Evolutionary conservation across 2,329 filamentous ascomycete species (phyloP).

Genomic region (Paracoccidioides brasiliensis): DNA sequence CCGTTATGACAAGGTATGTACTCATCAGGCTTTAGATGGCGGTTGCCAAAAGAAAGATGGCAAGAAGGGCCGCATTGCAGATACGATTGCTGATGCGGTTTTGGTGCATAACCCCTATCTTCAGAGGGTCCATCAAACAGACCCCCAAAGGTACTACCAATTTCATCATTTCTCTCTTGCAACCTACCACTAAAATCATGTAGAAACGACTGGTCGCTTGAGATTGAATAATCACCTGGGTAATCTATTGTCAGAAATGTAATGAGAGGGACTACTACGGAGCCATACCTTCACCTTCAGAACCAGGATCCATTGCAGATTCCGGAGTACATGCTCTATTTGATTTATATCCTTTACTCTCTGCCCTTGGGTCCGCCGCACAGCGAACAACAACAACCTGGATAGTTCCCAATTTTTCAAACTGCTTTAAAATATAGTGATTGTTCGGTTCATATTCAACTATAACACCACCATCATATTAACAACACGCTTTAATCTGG

Average conservation of each 20-base stretch:
- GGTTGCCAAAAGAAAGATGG: background rate
- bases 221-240: background rate
- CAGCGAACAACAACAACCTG: constrained; percentile 21
- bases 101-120: background rate
- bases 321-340: constrained; percentile 9
- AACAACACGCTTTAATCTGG: background rate
- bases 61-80: background rate
- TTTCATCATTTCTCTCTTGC: background rate
- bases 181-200: background rate
- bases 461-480: background rate
- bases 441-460: background rate
- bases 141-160: background rate
- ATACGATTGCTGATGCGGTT: background rate
- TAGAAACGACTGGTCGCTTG: background rate
- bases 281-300: constrained; percentile 12
- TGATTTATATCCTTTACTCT: constrained; percentile 10
- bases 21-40: background rate
- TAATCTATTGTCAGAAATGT: background rate
- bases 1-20: background rate
- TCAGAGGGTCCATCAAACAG: constrained; percentile 2
- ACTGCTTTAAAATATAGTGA: constrained; percentile 7
- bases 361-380: background rate
- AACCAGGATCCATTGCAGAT: constrained; percentile 14
- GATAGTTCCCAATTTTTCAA: constrained; percentile 19
- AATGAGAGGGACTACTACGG: background rate